Evolutionary conservation across 2,329 filamentous ascomycete genomes (phyloP).

Genomic region (Epichloe hybrida): DNA sequence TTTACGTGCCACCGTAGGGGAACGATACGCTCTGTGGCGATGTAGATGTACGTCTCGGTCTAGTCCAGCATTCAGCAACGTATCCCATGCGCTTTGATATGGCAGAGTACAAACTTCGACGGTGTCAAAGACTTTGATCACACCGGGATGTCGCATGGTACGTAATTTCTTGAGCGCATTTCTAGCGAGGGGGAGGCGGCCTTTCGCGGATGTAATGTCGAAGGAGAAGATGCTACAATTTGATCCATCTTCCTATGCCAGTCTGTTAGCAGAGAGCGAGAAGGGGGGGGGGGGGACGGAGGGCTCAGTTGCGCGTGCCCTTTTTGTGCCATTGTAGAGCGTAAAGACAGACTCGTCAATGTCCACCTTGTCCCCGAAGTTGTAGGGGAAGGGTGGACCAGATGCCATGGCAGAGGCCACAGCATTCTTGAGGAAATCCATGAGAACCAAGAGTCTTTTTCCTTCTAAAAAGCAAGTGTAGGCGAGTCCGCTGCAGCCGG

Average conservation of each 20-base stretch:
- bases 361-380: slow-evolving; percentile 84
- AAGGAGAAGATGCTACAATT: slow-evolving; percentile 96
- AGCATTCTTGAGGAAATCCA: slow-evolving; percentile 98
- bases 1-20: slow-evolving; percentile 85
- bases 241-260: slow-evolving; percentile 70
- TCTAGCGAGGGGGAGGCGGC: slow-evolving; percentile 70
- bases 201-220: slow-evolving; percentile 69
- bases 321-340: slow-evolving; percentile 83
- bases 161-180: slow-evolving; percentile 91
- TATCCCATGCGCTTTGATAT: neutral
- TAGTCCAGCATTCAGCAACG: slow-evolving; percentile 23
- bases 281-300: too few species aligned
- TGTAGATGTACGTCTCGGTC: slow-evolving; percentile 92
- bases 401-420: slow-evolving; percentile 95
- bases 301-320: slow-evolving; percentile 34
- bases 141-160: slow-evolving; percentile 84
- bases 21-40: slow-evolving; percentile 81
- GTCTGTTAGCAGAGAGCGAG: neutral
- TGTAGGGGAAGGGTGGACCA: slow-evolving; percentile 83
- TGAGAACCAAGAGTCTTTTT: slow-evolving; percentile 23
- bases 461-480: neutral
- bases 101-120: slow-evolving; percentile 53
- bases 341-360: slow-evolving; percentile 91
- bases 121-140: slow-evolving; percentile 87
- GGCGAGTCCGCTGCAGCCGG: neutral